Evolutionary conservation across 768 basidiomycete species (phyloP).

Genomic region (Tylopilus vinaceipallidus): DNA sequence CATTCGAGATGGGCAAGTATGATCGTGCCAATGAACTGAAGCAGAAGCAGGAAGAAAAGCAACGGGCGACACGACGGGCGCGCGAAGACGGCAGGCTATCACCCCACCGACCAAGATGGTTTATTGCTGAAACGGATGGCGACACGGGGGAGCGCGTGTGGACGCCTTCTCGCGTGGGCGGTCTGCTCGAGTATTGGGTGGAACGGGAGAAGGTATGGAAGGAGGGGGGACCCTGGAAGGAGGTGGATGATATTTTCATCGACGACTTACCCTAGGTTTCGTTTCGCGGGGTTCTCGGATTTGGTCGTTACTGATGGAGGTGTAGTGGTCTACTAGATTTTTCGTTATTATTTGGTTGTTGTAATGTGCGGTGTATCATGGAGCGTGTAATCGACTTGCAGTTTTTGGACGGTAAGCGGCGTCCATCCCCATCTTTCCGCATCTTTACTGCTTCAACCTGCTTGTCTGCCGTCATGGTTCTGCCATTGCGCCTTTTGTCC

Average conservation of each 20-base stretch:
- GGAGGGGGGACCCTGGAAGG: conserved; percentile 49
- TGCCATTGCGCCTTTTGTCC: too few species aligned
- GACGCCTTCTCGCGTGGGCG: conserved; percentile 57
- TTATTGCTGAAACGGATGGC: conserved; percentile 72
- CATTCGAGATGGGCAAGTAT: conserved; percentile 88
- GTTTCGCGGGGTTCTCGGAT: too few species aligned
- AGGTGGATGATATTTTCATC: conserved; percentile 81
- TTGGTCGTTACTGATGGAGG: too few species aligned
- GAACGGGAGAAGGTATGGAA: conserved; percentile 69
- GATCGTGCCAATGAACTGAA: conserved; percentile 82
- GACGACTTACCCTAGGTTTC: conserved; percentile 50
- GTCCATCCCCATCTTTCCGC: too few species aligned
- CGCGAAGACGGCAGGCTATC: conserved; percentile 72
- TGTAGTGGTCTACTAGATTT: too few species aligned
- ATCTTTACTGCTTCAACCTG: too few species aligned
- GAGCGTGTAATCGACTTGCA: too few species aligned
- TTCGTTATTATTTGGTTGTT: too few species aligned
- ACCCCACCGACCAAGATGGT: conserved; percentile 87
- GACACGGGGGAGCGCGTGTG: conserved; percentile 92
- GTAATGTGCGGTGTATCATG: too few species aligned
- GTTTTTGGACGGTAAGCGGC: too few species aligned
- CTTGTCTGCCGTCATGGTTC: too few species aligned
- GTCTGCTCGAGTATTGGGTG: conserved; percentile 77
- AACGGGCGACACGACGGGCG: conserved; percentile 63
- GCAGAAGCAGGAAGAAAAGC: conserved; percentile 77